Conservation (phyloP, 78 protist species). For the Dictyostelium purpureum region DNA sequence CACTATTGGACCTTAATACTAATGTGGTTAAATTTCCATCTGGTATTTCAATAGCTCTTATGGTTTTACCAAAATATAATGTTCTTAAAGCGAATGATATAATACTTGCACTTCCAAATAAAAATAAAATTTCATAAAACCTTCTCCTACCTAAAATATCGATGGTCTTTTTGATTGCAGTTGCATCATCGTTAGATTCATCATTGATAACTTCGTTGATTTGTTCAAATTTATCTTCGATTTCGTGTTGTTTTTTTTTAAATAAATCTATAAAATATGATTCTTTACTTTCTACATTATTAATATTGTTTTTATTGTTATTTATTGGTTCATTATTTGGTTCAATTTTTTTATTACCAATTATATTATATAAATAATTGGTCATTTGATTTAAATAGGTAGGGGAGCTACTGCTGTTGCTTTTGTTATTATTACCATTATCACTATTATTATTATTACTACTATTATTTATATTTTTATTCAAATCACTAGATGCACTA, state of each 20-base stretch:
- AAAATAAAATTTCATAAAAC: slow-evolving; percentile 33
- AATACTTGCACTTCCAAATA: slow-evolving; percentile 52
- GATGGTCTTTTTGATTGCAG: neutral
- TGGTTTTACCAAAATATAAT: slow-evolving; percentile 54
- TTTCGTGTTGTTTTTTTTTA: neutral
- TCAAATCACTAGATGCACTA: slow-evolving; percentile 12
- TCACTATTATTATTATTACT: neutral
- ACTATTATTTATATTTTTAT: neutral
- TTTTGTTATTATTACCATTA: neutral
- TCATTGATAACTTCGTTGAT: neutral
- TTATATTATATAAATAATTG: no score
- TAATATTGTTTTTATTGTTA: neutral
- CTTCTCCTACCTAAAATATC: slow-evolving; percentile 8
- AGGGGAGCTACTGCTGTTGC: neutral
- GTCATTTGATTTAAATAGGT: no score
- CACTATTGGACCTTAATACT: slow-evolving; percentile 10
- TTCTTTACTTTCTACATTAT: neutral
- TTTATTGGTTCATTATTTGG: no score
- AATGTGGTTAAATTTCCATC: slow-evolving; percentile 72
- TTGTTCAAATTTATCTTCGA: neutral
- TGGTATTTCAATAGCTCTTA: slow-evolving; percentile 69
- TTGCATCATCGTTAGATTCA: neutral
- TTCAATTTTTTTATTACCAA: neutral
- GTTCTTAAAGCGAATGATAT: slow-evolving; percentile 49
- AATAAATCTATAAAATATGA: neutral